These are phyloP conservation scores for Ceratobasidium sp. DNA, from an alignment of 1,284 basidiomycete species.

Conservation along the genomic window DNA sequence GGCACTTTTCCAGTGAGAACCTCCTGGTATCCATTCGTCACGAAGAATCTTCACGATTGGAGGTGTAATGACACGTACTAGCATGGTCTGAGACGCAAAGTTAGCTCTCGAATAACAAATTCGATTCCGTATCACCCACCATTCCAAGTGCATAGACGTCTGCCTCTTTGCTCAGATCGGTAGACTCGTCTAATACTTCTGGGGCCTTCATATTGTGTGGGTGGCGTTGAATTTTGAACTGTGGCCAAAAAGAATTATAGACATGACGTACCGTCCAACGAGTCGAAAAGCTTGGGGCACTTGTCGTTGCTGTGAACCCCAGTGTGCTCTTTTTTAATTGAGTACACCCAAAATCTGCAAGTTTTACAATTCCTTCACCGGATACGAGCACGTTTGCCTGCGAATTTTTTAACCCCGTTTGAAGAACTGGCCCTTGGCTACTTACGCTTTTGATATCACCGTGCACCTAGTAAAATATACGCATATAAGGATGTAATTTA, in stretches of 20 bases:
- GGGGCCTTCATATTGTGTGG: background rate
- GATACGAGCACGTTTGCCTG: background rate
- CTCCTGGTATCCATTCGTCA: background rate
- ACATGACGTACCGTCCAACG: background rate
- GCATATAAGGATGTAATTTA: too few species aligned
- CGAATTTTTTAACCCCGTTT: background rate
- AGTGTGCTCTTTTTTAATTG: background rate
- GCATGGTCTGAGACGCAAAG: background rate
- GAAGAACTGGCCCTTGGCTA: background rate
- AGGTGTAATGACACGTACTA: background rate
- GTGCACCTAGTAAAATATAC: background rate
- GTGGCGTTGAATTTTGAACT: too few species aligned
- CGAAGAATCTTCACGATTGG: background rate
- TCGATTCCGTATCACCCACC: too few species aligned
- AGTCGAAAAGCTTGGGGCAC: background rate
- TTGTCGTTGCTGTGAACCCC: background rate
- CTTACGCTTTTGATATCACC: constrained; percentile 3
- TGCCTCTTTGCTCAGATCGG: background rate
- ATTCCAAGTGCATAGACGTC: constrained; percentile 10
- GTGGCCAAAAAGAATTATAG: too few species aligned
- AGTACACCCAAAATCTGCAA: background rate
- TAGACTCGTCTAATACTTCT: background rate
- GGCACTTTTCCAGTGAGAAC: background rate
- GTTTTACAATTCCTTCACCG: background rate
- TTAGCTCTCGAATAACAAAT: too few species aligned